These are phyloP conservation scores for Polygonum maritimum DNA, from an alignment of 148 eudicot genomes.

Conservation along the genomic window DNA sequence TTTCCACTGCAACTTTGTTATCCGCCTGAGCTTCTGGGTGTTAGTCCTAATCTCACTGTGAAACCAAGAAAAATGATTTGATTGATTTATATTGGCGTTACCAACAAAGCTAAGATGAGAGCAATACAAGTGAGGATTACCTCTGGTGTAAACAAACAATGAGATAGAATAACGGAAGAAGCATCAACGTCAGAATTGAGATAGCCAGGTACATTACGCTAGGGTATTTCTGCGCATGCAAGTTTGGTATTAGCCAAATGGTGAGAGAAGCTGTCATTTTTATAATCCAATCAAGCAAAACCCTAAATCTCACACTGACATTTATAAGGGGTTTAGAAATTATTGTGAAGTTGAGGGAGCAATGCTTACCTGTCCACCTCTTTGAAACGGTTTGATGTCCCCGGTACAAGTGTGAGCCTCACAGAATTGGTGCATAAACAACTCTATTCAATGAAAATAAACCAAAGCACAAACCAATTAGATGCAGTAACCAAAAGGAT, in stretches of 20 bases:
- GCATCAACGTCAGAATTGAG: constrained; percentile 68
- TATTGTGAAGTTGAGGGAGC: not conserved
- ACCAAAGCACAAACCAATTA: not conserved
- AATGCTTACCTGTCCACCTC: constrained; percentile 67
- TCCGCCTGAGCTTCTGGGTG: constrained; percentile 66
- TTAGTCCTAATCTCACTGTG: constrained; percentile 67
- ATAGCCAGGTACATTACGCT: constrained; percentile 63
- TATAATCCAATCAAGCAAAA: not conserved
- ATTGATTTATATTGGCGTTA: not conserved
- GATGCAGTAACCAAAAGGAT: not conserved
- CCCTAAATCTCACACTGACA: not conserved
- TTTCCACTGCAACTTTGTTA: constrained; percentile 47
- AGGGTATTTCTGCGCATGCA: constrained; percentile 61
- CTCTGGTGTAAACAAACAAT: constrained; percentile 77
- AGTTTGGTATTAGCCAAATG: not conserved
- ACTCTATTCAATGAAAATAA: constrained; percentile 30
- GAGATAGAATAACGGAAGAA: constrained; percentile 82
- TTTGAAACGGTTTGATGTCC: constrained; percentile 53
- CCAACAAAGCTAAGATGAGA: not conserved
- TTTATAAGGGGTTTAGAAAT: not conserved
- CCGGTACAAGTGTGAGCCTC: constrained; percentile 83
- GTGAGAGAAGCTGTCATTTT: not conserved
- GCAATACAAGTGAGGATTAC: constrained; percentile 21
- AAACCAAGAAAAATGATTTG: constrained; percentile 9
- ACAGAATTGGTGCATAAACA: constrained; percentile 85